Evolutionary conservation across 176 grass and related monocot genomes (phyloP).

Genomic region (Zea mays): DNA sequence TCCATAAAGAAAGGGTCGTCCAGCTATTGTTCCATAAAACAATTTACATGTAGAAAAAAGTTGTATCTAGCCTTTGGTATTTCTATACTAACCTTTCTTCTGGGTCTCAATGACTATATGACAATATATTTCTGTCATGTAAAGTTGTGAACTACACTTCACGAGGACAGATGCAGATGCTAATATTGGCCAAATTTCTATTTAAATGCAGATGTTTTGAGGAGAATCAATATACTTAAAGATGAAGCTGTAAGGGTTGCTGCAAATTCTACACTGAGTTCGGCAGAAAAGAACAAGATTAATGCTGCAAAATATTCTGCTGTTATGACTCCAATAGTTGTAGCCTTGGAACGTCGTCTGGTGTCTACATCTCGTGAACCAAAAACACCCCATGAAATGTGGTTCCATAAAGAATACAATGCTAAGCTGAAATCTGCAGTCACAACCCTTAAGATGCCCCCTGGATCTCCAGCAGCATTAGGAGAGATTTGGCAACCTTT

Average conservation of each 20-base stretch:
- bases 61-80: slow-evolving; percentile 23
- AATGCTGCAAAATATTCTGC: slow-evolving; percentile 94
- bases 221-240: slow-evolving; percentile 92
- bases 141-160: slow-evolving; percentile 16
- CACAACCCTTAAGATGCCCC: slow-evolving; percentile 68
- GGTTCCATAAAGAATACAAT: slow-evolving; percentile 88
- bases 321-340: slow-evolving; percentile 94
- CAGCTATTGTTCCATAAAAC: slow-evolving; percentile 25
- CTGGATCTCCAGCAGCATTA: slow-evolving; percentile 65
- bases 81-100: not conserved
- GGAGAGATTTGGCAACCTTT: slow-evolving; percentile 90
- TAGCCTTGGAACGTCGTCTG: slow-evolving; percentile 89
- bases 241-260: slow-evolving; percentile 87
- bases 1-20: not conserved
- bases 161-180: slow-evolving; percentile 24
- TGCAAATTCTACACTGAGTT: slow-evolving; percentile 86
- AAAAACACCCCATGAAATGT: slow-evolving; percentile 81
- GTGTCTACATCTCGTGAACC: slow-evolving; percentile 87
- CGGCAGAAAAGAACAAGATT: slow-evolving; percentile 90
- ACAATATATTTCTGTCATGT: slow-evolving; percentile 26
- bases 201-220: slow-evolving; percentile 75
- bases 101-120: slow-evolving; percentile 12
- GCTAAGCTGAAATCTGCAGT: slow-evolving; percentile 76
- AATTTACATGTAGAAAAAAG: not conserved
- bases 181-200: slow-evolving; percentile 35